phyloP scores from a whole-genome alignment of 2,329 filamentous ascomycete genomes.

The Colletotrichum spinosum region DNA sequence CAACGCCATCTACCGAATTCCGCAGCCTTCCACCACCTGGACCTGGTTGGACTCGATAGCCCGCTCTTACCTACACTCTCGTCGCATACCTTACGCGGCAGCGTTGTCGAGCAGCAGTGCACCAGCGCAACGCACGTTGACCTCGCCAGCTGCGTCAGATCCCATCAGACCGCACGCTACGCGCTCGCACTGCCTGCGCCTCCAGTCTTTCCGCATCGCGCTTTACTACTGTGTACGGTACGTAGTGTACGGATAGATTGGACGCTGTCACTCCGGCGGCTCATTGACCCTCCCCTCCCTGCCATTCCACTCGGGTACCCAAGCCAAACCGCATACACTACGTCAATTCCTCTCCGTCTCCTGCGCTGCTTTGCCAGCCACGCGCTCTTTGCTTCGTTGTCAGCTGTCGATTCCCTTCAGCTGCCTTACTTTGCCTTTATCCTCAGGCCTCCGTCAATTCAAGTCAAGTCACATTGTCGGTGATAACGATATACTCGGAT shows the following conservation, averaged over 20 bases:
- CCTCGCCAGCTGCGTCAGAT: background rate
- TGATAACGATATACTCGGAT: too few species aligned
- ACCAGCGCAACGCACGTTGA: too few species aligned
- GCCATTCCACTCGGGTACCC: conserved; percentile 14
- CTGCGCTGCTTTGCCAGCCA: conserved; percentile 13
- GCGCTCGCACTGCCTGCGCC: background rate
- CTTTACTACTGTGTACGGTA: background rate
- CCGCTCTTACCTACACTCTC: conserved; percentile 13
- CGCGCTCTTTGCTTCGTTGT: conserved; percentile 1
- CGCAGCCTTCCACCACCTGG: too few species aligned
- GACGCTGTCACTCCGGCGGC: conserved; percentile 18
- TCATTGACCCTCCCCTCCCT: conserved; percentile 21
- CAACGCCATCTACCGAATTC: too few species aligned
- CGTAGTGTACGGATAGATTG: background rate
- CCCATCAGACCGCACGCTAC: background rate
- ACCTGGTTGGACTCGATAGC: background rate
- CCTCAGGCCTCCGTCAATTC: too few species aligned
- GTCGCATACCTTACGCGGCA: background rate
- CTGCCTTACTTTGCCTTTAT: too few species aligned
- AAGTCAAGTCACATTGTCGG: too few species aligned
- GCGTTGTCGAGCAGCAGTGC: background rate
- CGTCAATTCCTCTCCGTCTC: conserved; percentile 6
- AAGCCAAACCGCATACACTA: conserved; percentile 5
- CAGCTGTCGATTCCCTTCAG: background rate
- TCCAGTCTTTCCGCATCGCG: background rate